A percentile compares a stretch with the other conserved stretches of the same genome.
These are phyloP conservation scores for Tetracladium setigerum DNA, from an alignment of 495 filamentous ascomycete genomes.

Conservation along the genomic window DNA sequence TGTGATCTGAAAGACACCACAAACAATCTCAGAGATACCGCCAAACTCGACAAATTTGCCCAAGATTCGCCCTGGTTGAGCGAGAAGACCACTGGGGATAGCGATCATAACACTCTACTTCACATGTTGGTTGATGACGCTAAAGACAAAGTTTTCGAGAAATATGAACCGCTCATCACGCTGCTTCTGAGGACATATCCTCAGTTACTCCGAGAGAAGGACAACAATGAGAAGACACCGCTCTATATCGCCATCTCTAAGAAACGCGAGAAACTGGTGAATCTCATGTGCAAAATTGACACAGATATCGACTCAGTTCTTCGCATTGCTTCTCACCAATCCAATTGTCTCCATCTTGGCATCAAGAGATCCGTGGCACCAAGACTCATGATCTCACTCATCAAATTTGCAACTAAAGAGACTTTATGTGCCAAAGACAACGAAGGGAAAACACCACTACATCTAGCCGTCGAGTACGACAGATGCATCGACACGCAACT, in stretches of 20 bases:
- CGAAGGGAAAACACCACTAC: conserved; percentile 22
- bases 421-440: conserved; percentile 20
- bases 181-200: conserved; percentile 15
- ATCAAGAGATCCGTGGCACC: conserved; percentile 6
- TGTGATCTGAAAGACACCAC: conserved; percentile 4
- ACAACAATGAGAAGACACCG: conserved; percentile 19
- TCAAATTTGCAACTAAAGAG: conserved; percentile 13
- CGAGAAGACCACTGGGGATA: not conserved
- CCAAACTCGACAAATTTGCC: not conserved
- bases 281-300: conserved; percentile 23
- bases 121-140: not conserved
- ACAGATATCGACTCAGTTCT: conserved; percentile 20
- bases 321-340: conserved; percentile 14
- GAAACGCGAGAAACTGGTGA: conserved; percentile 18
- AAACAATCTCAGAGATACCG: not conserved
- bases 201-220: conserved; percentile 11
- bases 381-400: conserved; percentile 19
- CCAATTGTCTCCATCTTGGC: conserved; percentile 23
- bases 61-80: conserved; percentile 10
- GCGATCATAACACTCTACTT: conserved; percentile 5
- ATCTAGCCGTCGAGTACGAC: conserved; percentile 24
- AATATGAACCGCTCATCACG: conserved; percentile 14
- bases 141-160: conserved; percentile 8
- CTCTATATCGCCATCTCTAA: conserved; percentile 20
- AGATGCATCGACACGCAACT: conserved; percentile 17